Percentiles rank a stretch among this genome's conserved stretches.
Conservation (phyloP, 495 filamentous ascomycete species). For the Lepraria neglecta region DNA sequence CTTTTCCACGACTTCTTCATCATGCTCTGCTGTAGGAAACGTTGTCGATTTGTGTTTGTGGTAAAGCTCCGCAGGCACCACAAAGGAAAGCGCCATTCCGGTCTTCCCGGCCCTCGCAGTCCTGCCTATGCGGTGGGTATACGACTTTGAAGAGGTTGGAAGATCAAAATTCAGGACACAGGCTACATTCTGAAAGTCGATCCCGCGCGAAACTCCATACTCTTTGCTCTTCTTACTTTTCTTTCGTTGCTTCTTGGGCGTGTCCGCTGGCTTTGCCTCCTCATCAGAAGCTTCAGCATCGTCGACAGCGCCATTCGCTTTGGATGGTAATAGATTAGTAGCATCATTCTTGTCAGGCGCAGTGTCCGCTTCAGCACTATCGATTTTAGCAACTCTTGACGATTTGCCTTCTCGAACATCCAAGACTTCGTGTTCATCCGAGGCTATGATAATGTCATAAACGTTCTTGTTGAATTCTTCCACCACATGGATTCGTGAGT, state of each 20-base stretch:
- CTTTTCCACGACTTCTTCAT: constrained; percentile 73
- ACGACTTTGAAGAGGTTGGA: constrained; percentile 79
- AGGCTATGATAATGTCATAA: constrained; percentile 96
- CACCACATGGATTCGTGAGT: constrained; percentile 86
- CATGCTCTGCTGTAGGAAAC: constrained; percentile 62
- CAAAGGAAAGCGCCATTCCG: constrained; percentile 92
- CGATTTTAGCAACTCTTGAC: constrained; percentile 27
- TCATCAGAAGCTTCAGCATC: constrained; percentile 27
- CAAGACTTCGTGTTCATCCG: constrained; percentile 84
- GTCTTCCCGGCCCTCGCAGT: constrained; percentile 85
- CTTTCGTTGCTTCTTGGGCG: constrained; percentile 56
- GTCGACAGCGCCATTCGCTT: constrained; percentile 24
- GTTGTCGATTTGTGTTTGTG: constrained; percentile 86
- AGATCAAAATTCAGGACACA: constrained; percentile 97
- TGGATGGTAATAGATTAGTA: constrained; percentile 22
- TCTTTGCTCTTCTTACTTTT: constrained; percentile 63
- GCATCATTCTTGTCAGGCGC: constrained; percentile 31
- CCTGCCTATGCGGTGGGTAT: constrained; percentile 90
- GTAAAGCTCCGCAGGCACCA: constrained; percentile 71
- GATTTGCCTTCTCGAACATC: constrained; percentile 24
- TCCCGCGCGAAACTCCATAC: constrained; percentile 85
- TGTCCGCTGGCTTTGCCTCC: constrained; percentile 19
- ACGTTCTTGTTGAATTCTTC: constrained; percentile 94
- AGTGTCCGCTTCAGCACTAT: constrained; percentile 12
- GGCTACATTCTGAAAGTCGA: constrained; percentile 93